Evolutionary conservation across 768 basidiomycete genomes (phyloP), one percentile per base, ranked within the genome.

Genomic region (Tulasnella sp.): DNA sequence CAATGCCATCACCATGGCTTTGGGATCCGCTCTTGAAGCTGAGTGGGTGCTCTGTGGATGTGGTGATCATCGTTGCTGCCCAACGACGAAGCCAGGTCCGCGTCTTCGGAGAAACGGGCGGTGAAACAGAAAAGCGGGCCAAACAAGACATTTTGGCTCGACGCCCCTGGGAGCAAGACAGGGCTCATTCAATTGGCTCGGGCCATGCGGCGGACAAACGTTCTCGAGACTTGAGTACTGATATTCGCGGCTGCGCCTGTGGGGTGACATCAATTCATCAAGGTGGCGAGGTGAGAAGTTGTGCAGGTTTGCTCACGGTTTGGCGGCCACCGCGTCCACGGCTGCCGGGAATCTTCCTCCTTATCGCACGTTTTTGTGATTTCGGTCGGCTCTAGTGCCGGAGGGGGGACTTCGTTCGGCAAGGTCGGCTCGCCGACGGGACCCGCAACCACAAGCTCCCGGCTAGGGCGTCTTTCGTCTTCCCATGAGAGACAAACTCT

Each of bases 251-350:
- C n/a, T 15, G n/a, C 61, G 61, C 29, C 32, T 67, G 61, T 15
- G 61, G 61, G 61, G 61, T 67, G 61, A 13, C 61, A 67, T 67
- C 61, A 67, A 67, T 23, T 5, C 1, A 67, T 67, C 61, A 26
- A 67, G 61, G 61, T 67, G 61, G 29, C 29, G 32, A 67, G 61
- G 61, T 67, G 61, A 26, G 61, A 67, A 67, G 61, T 67, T 67
- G 61, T 35, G 61, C 61, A 67, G 29, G 61, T 67, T 67, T 67
- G 61, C 61, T 67, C 29, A 15, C 29, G 51, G 51, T 5, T 23
- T 20, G 5, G 6, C 51, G 61, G 61, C 26, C 26, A 67, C 61
- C 61, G n/a, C 26, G 32, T 61, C 15, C 16, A 26, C 23, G 9
- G 16, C 32, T 61, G 29, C 4, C 55, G 16, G 61, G 16, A 26